Base-by-base conservation (phyloP, 768 basidiomycete species). In the Auriscalpium vulgare region DNA sequence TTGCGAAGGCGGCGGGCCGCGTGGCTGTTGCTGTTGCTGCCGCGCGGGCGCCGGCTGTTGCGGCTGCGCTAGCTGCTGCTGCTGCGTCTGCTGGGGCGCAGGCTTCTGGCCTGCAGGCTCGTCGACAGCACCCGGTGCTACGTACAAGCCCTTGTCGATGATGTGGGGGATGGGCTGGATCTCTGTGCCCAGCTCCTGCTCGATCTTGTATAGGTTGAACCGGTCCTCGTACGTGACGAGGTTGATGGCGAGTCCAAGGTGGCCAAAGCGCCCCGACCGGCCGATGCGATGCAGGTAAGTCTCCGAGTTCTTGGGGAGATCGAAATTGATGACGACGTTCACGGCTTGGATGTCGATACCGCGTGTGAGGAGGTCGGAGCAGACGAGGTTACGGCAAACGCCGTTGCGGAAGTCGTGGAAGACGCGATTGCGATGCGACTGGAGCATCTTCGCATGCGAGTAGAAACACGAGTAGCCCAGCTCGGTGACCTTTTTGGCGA, bases 331-430 rank as follows among this genome's bases (percentile, higher is more conserved):
- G 67, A 99, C 95, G 69, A 98, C 97, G 73, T 99, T 99, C 59
- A 99, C 95, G 57, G 95, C 97, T 75, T 97, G 97, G 69, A 99
- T 99, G 72, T 99, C 95, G 71, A 99, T 99, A 74, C 95, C 95
- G 62, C 95, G 91, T 21, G 95, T 99, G 67, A 99, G 86, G 60
- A 99, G 84, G 74, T 99, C 95, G 52, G 85, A 87, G 76, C 95
- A 99, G 69, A 99, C 95, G 62, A 99, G 86, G 76, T 99, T 99
- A 65, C 95, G 87, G 78, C 95, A 97, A 48, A 94, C 92, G 61
- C 95, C 95, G 67, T 91, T 92, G 61, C 97, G 87, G 85, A 99
- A 99, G 74, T 98, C 95, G 78, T 99, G 95, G 83, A 99, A 99
- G 63, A 99, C 95, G 68, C 95, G 91, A 74, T 99, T 99, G 58